Conservation (phyloP, 2,329 filamentous ascomycete genomes). For the Hyphodiscus sp. region DNA sequence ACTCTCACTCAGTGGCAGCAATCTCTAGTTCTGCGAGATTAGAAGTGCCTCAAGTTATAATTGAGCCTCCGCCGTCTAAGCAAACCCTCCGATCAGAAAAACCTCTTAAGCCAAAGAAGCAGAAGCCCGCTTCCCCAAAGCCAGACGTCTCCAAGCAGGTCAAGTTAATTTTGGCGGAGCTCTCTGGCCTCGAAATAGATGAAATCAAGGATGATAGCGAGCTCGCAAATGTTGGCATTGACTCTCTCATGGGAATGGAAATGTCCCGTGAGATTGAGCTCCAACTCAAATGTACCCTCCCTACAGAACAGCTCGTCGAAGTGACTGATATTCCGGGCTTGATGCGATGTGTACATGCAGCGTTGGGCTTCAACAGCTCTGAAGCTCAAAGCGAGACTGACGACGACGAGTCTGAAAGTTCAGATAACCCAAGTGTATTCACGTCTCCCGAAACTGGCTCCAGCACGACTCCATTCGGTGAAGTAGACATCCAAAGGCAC, state of each 20-base stretch:
- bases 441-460: neutral
- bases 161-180: neutral
- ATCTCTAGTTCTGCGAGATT: conserved; percentile 6
- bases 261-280: conserved; percentile 36
- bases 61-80: neutral
- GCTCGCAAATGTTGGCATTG: conserved; percentile 41
- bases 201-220: conserved; percentile 33
- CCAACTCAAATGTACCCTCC: conserved; percentile 31
- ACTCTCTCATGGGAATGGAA: conserved; percentile 45
- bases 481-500: no score
- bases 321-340: conserved; percentile 28
- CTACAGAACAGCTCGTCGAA: conserved; percentile 23
- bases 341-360: conserved; percentile 21
- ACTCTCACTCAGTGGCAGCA: no score
- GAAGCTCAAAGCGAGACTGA: neutral
- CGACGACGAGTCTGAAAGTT: neutral
- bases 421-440: neutral
- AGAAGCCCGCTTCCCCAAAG: neutral
- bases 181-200: conserved; percentile 24
- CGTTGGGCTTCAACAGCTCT: neutral
- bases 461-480: neutral
- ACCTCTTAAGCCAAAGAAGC: neutral
- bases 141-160: neutral
- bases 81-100: neutral
- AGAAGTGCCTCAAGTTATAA: neutral